A percentile compares a stretch with the other conserved stretches of the same genome.
Evolutionary conservation across 2,329 filamentous ascomycete genomes (phyloP).

Genomic region (Acrocalymma vagum): DNA sequence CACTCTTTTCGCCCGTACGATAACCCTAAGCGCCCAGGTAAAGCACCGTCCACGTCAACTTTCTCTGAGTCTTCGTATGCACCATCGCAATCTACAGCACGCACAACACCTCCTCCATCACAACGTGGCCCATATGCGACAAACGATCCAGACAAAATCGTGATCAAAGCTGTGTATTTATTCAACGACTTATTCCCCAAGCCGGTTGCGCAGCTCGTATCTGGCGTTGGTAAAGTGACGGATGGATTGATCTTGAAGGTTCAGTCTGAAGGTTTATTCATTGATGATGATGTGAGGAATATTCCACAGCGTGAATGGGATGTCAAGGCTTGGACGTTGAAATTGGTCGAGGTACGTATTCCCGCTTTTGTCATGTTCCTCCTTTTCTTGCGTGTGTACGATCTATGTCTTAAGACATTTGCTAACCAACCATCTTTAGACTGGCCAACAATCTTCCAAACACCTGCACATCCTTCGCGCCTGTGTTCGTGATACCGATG

Average conservation of each 20-base stretch:
- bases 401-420: constrained; percentile 5
- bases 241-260: constrained; percentile 93
- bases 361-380: too few relatives aligned
- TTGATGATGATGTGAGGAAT: constrained; percentile 91
- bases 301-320: constrained; percentile 99
- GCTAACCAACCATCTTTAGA: constrained; percentile 37
- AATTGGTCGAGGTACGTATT: constrained; percentile 73
- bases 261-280: constrained; percentile 92
- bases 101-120: constrained; percentile 83
- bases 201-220: constrained; percentile 89
- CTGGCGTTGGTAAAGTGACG: constrained; percentile 83
- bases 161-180: constrained; percentile 90
- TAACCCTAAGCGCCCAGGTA: constrained; percentile 63
- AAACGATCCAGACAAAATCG: constrained; percentile 93
- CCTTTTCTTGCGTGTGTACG: background rate
- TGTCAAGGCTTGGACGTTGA: constrained; percentile 97
- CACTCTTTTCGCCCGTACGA: constrained; percentile 84
- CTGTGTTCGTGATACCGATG: constrained; percentile 66
- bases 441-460: constrained; percentile 55
- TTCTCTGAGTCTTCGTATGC: constrained; percentile 89
- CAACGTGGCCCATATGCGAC: constrained; percentile 82
- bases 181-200: constrained; percentile 91
- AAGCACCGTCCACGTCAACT: constrained; percentile 58
- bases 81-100: constrained; percentile 81
- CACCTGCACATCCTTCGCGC: constrained; percentile 63